phyloP scores from a whole-genome alignment of 441 rosid species.

The Populus hybrid region DNA sequence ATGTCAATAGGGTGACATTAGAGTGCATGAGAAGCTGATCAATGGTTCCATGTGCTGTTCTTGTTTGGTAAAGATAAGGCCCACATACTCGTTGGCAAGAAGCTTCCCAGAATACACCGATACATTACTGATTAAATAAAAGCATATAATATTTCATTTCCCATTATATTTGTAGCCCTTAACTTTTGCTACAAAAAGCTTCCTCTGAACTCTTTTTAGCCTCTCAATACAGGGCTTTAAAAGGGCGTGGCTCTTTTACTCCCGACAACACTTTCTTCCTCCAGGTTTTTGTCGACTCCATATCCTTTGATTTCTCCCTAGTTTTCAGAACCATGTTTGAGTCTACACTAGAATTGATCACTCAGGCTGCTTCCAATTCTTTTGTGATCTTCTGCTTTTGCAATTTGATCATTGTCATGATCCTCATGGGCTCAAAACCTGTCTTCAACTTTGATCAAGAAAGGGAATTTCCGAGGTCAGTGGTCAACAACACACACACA shows the following conservation, averaged over 20 bases:
- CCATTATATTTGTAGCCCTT: not conserved
- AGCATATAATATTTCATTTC: slow-evolving; percentile 13
- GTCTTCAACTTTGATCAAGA: slow-evolving; percentile 19
- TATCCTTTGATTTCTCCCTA: not conserved
- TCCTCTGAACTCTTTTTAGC: slow-evolving; percentile 16
- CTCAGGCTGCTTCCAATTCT: slow-evolving; percentile 49
- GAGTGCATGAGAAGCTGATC: not conserved
- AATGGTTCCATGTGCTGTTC: slow-evolving; percentile 8
- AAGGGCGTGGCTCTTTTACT: not conserved
- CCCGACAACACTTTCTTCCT: not conserved
- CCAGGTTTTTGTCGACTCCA: not conserved
- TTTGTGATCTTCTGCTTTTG: slow-evolving; percentile 50
- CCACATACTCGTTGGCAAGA: slow-evolving; percentile 18
- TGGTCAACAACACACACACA: not conserved
- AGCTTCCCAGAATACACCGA: slow-evolving; percentile 21
- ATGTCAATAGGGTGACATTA: slow-evolving; percentile 13
- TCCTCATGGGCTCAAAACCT: slow-evolving; percentile 46
- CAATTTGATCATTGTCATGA: slow-evolving; percentile 54
- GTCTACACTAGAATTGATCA: slow-evolving; percentile 38
- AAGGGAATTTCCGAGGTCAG: slow-evolving; percentile 10
- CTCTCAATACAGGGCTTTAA: not conserved
- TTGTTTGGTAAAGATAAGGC: slow-evolving; percentile 5
- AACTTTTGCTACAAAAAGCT: slow-evolving; percentile 25
- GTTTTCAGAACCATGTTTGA: slow-evolving; percentile 34
- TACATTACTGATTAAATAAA: not conserved